phyloP scores from a whole-genome alignment of 1,139 yeast species.

The Saccharomyces hybrid region DNA sequence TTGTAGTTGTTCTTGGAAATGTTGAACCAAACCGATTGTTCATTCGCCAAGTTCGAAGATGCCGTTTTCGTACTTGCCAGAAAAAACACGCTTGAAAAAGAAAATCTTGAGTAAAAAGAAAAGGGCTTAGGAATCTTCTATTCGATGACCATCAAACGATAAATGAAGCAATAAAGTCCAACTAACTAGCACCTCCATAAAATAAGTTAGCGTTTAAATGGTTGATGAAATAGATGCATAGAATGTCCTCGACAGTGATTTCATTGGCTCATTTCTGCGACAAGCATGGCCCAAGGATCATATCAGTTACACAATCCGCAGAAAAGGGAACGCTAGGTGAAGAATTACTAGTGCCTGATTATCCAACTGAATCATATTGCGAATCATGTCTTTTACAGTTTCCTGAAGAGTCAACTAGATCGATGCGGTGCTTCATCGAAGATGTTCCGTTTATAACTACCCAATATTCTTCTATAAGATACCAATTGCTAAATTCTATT shows the following conservation, averaged over 20 bases:
- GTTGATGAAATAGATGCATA: neutral
- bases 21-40: neutral
- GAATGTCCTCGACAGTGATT: slow-evolving; percentile 30
- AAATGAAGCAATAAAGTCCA: neutral
- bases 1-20: neutral
- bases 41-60: neutral
- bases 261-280: slow-evolving; percentile 81
- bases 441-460: slow-evolving; percentile 39
- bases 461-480: slow-evolving; percentile 51
- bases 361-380: slow-evolving; percentile 44
- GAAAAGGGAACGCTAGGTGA: slow-evolving; percentile 17
- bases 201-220: neutral
- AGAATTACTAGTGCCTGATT: slow-evolving; percentile 27
- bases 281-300: slow-evolving; percentile 72
- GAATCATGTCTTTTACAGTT: slow-evolving; percentile 48
- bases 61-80: neutral
- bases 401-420: slow-evolving; percentile 34
- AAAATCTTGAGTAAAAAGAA: neutral
- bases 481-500: slow-evolving; percentile 34
- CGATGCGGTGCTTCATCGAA: slow-evolving; percentile 19
- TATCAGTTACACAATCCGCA: slow-evolving; percentile 61
- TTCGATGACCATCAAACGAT: neutral
- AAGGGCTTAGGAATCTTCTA: neutral
- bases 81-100: neutral
- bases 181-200: neutral